Evolutionary conservation across 495 filamentous ascomycete genomes (phyloP).

Genomic region (Peziza echinospora): DNA sequence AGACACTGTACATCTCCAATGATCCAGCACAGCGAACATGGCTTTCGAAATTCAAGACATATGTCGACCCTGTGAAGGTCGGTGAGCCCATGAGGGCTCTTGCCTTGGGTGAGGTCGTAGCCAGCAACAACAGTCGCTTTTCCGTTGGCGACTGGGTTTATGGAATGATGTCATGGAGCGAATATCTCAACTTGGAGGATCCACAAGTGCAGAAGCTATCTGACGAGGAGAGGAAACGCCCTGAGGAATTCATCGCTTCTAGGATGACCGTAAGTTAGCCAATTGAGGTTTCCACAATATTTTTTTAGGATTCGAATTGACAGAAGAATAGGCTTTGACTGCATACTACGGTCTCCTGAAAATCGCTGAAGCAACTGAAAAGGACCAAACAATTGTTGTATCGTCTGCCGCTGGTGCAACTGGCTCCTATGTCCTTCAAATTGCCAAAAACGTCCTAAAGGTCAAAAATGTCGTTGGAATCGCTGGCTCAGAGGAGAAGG

Average conservation of each 20-base stretch:
- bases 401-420: constrained; percentile 51
- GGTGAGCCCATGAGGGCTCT: constrained; percentile 46
- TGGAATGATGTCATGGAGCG: constrained; percentile 36
- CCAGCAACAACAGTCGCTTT: constrained; percentile 22
- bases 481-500: constrained; percentile 45
- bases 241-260: constrained; percentile 3
- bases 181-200: constrained; percentile 30
- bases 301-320: constrained; percentile 23
- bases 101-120: constrained; percentile 31
- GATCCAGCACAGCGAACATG: constrained; percentile 68
- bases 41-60: constrained; percentile 45
- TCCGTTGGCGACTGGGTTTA: constrained; percentile 31
- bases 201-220: constrained; percentile 24
- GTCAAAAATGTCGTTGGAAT: constrained; percentile 37
- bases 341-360: constrained; percentile 46
- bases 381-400: constrained; percentile 41
- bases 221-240: constrained; percentile 12
- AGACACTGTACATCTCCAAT: constrained; percentile 47
- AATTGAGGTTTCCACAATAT: neutral
- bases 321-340: constrained; percentile 26
- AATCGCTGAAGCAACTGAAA: constrained; percentile 32
- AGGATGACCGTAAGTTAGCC: constrained; percentile 1
- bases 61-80: constrained; percentile 41
- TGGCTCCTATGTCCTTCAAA: constrained; percentile 46
- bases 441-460: constrained; percentile 35